phyloP scores from a whole-genome alignment of 148 eudicot species.

The Camellia sinensis region DNA sequence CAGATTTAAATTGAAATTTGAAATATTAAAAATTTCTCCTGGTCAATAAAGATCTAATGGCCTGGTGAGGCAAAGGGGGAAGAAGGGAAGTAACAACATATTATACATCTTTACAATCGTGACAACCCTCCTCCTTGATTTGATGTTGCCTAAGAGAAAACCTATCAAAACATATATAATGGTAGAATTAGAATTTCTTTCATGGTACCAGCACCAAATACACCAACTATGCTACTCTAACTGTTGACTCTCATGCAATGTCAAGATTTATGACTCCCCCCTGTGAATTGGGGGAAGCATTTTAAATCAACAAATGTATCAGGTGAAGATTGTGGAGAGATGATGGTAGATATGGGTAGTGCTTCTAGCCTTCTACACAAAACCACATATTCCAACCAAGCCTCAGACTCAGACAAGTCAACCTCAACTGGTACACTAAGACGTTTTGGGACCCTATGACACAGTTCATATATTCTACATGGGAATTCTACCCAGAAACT shows the following conservation, averaged over 20 bases:
- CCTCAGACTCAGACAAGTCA: background rate
- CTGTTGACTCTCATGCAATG: constrained; percentile 4
- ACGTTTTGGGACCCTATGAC: background rate
- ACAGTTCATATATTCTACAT: background rate
- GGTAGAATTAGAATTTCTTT: background rate
- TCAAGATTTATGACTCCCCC: constrained; percentile 7
- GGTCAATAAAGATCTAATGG: too few relatives aligned
- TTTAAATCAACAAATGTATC: background rate
- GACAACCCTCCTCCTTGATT: too few relatives aligned
- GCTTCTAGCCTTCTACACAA: background rate
- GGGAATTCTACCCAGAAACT: background rate
- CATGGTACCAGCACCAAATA: background rate
- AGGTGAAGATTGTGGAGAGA: background rate
- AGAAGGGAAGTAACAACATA: too few relatives aligned
- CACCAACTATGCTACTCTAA: background rate
- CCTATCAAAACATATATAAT: background rate
- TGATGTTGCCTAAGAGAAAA: too few relatives aligned
- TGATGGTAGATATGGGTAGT: background rate
- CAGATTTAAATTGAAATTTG: constrained; percentile 9
- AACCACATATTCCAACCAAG: background rate
- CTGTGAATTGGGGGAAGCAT: background rate
- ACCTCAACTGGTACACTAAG: background rate
- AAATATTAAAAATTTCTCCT: too few relatives aligned
- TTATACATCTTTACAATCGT: too few relatives aligned
- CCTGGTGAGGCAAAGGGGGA: too few relatives aligned